Evolutionary conservation across 2,329 filamentous ascomycete species (phyloP), one percentile per base, ranked within the genome.

Genomic region (Nothophaeocryptopus gaeumannii): DNA sequence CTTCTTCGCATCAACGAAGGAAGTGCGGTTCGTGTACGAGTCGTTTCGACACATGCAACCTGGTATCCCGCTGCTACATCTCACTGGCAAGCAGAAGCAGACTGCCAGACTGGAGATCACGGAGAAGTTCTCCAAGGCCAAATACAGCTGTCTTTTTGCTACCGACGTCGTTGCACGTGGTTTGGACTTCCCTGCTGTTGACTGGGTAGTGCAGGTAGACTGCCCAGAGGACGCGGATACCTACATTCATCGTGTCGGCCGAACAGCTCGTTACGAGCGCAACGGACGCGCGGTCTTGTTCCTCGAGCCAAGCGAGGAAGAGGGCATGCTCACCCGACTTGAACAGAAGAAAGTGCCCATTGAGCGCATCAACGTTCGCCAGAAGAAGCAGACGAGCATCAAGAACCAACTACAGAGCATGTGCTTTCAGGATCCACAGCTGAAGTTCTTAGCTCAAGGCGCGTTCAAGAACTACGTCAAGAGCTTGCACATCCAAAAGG

Each of bases 171-270:
- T 95, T 3, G 93, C 93, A 0, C 82, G 93, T 69, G 93, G 93
- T 56, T 80, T 99, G 10, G 93, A 99, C 69, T 97, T 99, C 66
- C 93, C 93, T 0, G 86, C 90, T 2, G 93, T 99, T 0, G 93
- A 99, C 68, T 99, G 93, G 87, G 93, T 99, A 5, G 89, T 99
- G n/a, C 93, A 99, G 67, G 80, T 89, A n/a, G 93, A 99, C 68
- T 95, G 89, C 59, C 93, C 93, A 0, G 93, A 99, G 69, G 92
- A 99, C 68, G 87, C 88, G 3, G 93, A 97, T 64, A 99, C 93
- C 0, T 99, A 99, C 64, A 97, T 99, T 60, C 93, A 99, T 71
- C 84, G 93, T 51, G 92, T 96, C 4, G 93, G 93, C 1, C 83
- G 93, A 29, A 97, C 93, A 13, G 93, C 93, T n/a, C 82, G 92